phyloP scores from a whole-genome alignment of 306 rosid species.

The Inga oerstediana region DNA sequence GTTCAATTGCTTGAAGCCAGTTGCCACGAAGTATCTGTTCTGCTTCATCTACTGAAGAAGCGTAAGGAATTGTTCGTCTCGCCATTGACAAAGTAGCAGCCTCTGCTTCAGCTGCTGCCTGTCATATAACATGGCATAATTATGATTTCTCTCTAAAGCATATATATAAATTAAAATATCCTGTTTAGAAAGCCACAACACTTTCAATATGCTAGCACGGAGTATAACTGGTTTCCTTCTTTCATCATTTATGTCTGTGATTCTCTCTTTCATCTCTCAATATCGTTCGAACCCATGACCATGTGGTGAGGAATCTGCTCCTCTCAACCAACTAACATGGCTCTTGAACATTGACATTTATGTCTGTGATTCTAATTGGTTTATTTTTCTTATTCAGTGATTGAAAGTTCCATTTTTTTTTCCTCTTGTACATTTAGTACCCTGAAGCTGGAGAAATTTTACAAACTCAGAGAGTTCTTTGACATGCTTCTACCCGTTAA shows the following conservation, averaged over 20 bases:
- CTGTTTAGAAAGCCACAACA: neutral
- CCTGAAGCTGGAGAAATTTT: neutral
- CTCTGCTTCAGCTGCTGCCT: slow-evolving; percentile 86
- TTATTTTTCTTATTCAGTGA: neutral
- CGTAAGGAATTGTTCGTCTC: slow-evolving; percentile 55
- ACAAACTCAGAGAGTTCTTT: neutral
- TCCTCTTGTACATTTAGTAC: neutral
- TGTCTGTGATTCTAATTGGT: neutral
- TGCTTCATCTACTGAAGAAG: slow-evolving; percentile 59
- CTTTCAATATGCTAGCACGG: neutral
- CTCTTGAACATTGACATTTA: no score
- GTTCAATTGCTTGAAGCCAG: slow-evolving; percentile 62
- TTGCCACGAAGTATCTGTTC: slow-evolving; percentile 48
- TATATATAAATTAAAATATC: neutral
- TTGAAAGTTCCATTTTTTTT: neutral
- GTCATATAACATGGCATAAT: slow-evolving; percentile 29
- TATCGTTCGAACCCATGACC: no score
- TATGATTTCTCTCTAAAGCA: slow-evolving; percentile 5
- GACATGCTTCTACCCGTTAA: neutral
- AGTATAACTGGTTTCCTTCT: neutral
- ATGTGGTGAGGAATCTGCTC: no score
- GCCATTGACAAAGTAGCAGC: slow-evolving; percentile 66
- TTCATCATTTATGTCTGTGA: neutral
- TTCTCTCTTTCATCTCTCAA: no score
- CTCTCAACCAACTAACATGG: no score